A percentile compares a stretch with the other conserved stretches of the same genome.
These are phyloP conservation scores for Triticum turgidum DNA, from an alignment of 176 grass and related monocot genomes.

Conservation along the genomic window DNA sequence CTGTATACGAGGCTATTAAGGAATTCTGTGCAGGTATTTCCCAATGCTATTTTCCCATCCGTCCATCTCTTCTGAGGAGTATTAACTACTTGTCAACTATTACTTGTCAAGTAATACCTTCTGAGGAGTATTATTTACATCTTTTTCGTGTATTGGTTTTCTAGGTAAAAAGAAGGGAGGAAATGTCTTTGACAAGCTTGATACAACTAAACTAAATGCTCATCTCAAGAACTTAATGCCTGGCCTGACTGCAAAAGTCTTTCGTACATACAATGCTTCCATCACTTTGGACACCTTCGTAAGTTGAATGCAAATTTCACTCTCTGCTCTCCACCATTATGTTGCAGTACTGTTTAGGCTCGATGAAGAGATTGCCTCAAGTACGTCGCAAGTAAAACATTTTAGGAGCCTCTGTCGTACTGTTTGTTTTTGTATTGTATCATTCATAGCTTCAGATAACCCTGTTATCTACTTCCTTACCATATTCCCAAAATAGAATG, in stretches of 20 bases:
- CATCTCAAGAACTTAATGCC: slow-evolving; percentile 93
- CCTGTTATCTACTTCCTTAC: background rate
- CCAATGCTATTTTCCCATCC: background rate
- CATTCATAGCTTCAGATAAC: background rate
- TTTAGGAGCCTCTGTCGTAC: background rate
- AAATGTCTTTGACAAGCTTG: slow-evolving; percentile 67
- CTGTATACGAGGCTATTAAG: slow-evolving; percentile 84
- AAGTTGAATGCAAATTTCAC: slow-evolving; percentile 38
- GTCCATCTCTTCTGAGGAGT: background rate
- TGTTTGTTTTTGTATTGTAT: background rate
- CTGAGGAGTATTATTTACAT: background rate
- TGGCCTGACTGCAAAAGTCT: slow-evolving; percentile 97
- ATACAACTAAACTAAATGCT: slow-evolving; percentile 83
- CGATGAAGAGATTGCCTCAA: background rate
- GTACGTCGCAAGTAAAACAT: background rate
- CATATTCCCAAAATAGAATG: background rate
- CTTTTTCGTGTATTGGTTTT: slow-evolving; percentile 22
- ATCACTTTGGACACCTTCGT: slow-evolving; percentile 95
- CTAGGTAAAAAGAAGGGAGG: slow-evolving; percentile 50
- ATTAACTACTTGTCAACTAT: background rate
- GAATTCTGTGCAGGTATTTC: slow-evolving; percentile 69
- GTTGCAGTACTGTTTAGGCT: background rate
- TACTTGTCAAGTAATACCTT: too few relatives aligned
- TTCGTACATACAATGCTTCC: slow-evolving; percentile 99
- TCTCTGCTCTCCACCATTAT: background rate